Percentiles rank a stretch among this genome's conserved stretches.
phyloP scores from a whole-genome alignment of 2,329 filamentous ascomycete species.

The Colletotrichum eremochloae region DNA sequence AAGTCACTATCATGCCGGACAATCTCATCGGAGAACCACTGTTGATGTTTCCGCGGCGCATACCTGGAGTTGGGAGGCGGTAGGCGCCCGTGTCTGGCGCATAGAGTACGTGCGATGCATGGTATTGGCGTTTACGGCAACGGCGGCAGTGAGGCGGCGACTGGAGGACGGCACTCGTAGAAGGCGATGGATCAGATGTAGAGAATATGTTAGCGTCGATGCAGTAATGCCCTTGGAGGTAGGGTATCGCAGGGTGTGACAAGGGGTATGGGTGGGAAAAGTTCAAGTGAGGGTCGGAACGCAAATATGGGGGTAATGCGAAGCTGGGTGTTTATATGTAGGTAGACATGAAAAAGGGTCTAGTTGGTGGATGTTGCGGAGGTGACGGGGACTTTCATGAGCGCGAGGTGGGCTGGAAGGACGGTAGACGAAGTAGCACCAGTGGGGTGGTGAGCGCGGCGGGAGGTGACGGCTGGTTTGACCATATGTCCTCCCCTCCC shows the following conservation, averaged over 20 bases:
- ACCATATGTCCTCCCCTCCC: background rate
- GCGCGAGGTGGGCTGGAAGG: slow-evolving; percentile 14
- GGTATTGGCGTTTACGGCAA: slow-evolving; percentile 45
- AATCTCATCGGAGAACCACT: slow-evolving; percentile 12
- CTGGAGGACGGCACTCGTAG: background rate
- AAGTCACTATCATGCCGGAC: slow-evolving; percentile 24
- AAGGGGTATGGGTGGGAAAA: slow-evolving; percentile 18
- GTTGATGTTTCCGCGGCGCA: slow-evolving; percentile 39
- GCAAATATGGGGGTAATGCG: slow-evolving; percentile 19
- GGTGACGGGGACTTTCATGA: slow-evolving; percentile 33
- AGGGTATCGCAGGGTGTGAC: slow-evolving; percentile 37
- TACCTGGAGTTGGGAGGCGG: slow-evolving; percentile 81
- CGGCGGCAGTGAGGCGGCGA: background rate
- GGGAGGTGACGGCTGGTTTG: slow-evolving; percentile 15
- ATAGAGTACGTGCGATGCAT: slow-evolving; percentile 99
- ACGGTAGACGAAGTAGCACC: slow-evolving; percentile 9
- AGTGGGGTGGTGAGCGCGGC: background rate
- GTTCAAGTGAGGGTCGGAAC: slow-evolving; percentile 26
- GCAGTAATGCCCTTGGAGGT: background rate
- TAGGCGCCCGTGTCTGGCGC: slow-evolving; percentile 96
- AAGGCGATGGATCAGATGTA: background rate
- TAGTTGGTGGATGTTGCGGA: slow-evolving; percentile 36
- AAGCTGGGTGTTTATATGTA: slow-evolving; percentile 40
- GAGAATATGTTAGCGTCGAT: background rate
- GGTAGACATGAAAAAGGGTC: slow-evolving; percentile 27